Evolutionary conservation across 768 basidiomycete genomes (phyloP).

Genomic region (Russula dissimulans): DNA sequence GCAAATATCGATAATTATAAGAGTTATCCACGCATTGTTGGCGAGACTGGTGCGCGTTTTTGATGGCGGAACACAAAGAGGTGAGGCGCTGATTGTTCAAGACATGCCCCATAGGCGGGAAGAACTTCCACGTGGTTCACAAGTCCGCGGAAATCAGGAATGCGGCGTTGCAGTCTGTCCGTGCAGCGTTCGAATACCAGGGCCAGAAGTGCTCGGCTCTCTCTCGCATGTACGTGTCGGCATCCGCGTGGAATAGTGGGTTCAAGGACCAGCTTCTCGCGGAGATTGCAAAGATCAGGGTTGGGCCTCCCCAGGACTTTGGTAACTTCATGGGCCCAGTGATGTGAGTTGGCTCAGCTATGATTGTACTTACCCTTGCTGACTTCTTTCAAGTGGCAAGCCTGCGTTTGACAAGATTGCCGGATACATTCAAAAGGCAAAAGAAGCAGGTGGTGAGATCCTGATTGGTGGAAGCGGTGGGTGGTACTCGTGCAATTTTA

Average conservation of each 20-base stretch:
- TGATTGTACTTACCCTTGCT: background rate
- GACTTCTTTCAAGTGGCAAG: slow-evolving; percentile 44
- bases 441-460: slow-evolving; percentile 81
- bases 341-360: slow-evolving; percentile 46
- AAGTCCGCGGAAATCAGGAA: slow-evolving; percentile 77
- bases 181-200: slow-evolving; percentile 94
- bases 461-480: slow-evolving; percentile 74
- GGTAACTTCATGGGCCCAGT: slow-evolving; percentile 92
- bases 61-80: too few relatives aligned
- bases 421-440: slow-evolving; percentile 78
- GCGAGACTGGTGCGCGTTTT: slow-evolving; percentile 61
- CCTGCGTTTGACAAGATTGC: slow-evolving; percentile 85
- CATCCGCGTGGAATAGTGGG: slow-evolving; percentile 72
- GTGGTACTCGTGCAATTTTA: slow-evolving; percentile 16
- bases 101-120: slow-evolving; percentile 46
- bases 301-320: slow-evolving; percentile 71
- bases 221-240: slow-evolving; percentile 85
- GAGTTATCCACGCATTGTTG: slow-evolving; percentile 90
- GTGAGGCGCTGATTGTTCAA: background rate
- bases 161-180: slow-evolving; percentile 81
- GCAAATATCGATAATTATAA: slow-evolving; percentile 79
- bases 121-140: slow-evolving; percentile 97
- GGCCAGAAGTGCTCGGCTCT: slow-evolving; percentile 97
- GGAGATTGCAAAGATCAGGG: slow-evolving; percentile 77
- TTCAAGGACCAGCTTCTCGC: slow-evolving; percentile 74